Conservation (phyloP, 1,284 basidiomycete species). For the Malassezia obtusa region DNA sequence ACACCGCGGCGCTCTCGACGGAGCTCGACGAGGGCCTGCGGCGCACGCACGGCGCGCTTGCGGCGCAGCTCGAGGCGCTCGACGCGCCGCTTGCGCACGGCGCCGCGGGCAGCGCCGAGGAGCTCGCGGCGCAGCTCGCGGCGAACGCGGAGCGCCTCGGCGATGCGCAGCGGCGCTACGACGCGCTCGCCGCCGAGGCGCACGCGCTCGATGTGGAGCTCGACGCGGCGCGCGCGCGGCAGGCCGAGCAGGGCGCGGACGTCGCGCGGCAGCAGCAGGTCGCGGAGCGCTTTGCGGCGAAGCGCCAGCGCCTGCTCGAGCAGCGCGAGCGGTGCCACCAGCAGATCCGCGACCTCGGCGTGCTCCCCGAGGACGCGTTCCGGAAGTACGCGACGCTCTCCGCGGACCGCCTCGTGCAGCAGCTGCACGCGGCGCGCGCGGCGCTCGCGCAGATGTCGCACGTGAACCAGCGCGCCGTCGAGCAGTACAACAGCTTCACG, state of each 20-base stretch:
- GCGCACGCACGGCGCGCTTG: slow-evolving; percentile 66
- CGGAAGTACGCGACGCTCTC: slow-evolving; percentile 74
- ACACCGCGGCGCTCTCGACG: slow-evolving; percentile 74
- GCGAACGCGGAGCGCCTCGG: slow-evolving; percentile 7
- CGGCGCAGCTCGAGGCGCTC: slow-evolving; percentile 61
- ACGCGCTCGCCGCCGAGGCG: not conserved
- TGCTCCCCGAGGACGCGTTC: slow-evolving; percentile 92
- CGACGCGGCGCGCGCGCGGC: slow-evolving; percentile 69
- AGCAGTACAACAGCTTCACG: slow-evolving; percentile 95
- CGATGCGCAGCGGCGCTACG: not conserved
- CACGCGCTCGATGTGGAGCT: slow-evolving; percentile 50
- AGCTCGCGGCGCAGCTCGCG: not conserved
- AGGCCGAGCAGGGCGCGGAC: slow-evolving; percentile 70
- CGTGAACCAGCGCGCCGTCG: slow-evolving; percentile 98
- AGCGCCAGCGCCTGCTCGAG: slow-evolving; percentile 69
- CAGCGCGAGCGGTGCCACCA: slow-evolving; percentile 87
- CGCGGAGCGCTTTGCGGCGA: slow-evolving; percentile 83
- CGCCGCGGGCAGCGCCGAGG: slow-evolving; percentile 59
- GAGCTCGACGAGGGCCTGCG: slow-evolving; percentile 81
- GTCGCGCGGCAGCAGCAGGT: slow-evolving; percentile 86
- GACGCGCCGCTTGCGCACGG: slow-evolving; percentile 56
- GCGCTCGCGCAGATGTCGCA: slow-evolving; percentile 89
- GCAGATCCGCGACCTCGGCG: slow-evolving; percentile 89
- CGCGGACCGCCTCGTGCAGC: slow-evolving; percentile 81
- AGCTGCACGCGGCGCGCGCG: slow-evolving; percentile 80